Conservation (phyloP, 805 yeast genomes). For the Monosporozyma yasuniensis region DNA sequence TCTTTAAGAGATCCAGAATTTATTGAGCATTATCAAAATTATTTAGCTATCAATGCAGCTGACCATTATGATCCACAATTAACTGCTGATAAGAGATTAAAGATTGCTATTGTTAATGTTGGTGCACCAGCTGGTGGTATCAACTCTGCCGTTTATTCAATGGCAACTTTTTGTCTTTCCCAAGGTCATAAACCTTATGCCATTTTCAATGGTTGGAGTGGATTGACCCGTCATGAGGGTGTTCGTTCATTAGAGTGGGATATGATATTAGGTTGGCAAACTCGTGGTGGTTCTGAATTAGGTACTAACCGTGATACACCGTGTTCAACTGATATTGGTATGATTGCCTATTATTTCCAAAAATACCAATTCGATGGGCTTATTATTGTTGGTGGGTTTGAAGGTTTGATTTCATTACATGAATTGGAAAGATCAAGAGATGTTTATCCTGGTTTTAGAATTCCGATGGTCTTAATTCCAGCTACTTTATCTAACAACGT, state of each 20-base stretch:
- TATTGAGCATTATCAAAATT: constrained; percentile 53
- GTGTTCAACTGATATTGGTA: constrained; percentile 53
- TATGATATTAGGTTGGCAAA: constrained; percentile 64
- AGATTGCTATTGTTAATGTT: constrained; percentile 62
- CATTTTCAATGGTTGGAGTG: constrained; percentile 66
- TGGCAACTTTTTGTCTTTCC: constrained; percentile 65
- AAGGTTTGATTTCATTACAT: constrained; percentile 60
- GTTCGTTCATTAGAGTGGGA: constrained; percentile 56
- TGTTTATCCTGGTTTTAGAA: constrained; percentile 60
- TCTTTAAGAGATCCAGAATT: constrained; percentile 62
- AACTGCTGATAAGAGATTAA: constrained; percentile 45
- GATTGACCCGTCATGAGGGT: constrained; percentile 56
- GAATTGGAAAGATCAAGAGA: constrained; percentile 52
- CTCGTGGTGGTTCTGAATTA: constrained; percentile 69
- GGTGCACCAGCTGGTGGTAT: constrained; percentile 79
- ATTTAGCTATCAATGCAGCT: constrained; percentile 57
- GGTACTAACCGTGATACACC: constrained; percentile 75
- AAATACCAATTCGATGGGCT: constrained; percentile 62
- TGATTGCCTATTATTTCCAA: constrained; percentile 63
- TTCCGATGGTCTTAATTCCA: constrained; percentile 74
- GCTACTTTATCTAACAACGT: constrained; percentile 79
- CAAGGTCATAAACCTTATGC: constrained; percentile 67
- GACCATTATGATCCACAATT: constrained; percentile 54
- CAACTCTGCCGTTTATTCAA: constrained; percentile 66
- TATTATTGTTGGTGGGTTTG: constrained; percentile 73